These are phyloP conservation scores for Pulveroboletus sp. DNA, from an alignment of 768 basidiomycete genomes.

Conservation along the genomic window DNA sequence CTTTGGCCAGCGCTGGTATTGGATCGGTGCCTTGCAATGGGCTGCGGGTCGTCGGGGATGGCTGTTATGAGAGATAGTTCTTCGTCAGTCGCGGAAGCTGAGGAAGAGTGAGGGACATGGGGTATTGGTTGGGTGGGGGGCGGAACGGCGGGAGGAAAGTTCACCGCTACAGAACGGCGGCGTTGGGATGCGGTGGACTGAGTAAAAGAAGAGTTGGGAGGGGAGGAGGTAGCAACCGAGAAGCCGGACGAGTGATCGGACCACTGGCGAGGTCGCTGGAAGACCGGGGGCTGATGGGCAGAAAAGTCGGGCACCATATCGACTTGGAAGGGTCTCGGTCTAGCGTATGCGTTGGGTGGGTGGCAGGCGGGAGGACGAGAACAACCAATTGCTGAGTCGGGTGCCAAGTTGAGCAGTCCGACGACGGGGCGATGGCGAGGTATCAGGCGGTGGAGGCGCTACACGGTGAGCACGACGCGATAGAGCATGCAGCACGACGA, in stretches of 20 bases:
- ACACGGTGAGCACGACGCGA: constrained; percentile 9
- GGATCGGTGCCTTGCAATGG: constrained; percentile 33
- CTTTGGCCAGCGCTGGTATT: constrained; percentile 35
- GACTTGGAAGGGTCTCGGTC: constrained; percentile 2
- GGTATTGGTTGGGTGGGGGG: constrained; percentile 78
- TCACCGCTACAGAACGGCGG: constrained; percentile 67
- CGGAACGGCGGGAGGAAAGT: constrained; percentile 63
- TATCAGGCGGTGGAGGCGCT: constrained; percentile 1
- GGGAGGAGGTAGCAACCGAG: constrained; percentile 28
- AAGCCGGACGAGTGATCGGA: constrained; percentile 23
- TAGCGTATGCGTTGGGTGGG: not conserved
- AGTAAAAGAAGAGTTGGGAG: constrained; percentile 29
- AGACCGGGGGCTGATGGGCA: constrained; percentile 26
- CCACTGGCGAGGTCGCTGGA: constrained; percentile 35
- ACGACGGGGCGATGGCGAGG: constrained; percentile 2
- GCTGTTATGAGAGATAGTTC: constrained; percentile 20
- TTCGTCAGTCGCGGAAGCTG: constrained; percentile 14
- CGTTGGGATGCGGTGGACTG: constrained; percentile 39
- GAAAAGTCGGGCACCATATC: constrained; percentile 31
- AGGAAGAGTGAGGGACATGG: constrained; percentile 46
- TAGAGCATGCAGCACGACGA: constrained; percentile 12
- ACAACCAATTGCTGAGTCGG: constrained; percentile 10
- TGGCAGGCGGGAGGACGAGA: not conserved
- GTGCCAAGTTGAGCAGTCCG: constrained; percentile 16
- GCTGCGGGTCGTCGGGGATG: constrained; percentile 29